Conservation (phyloP, 202 grass and related monocot genomes). For the Zizania palustris region DNA sequence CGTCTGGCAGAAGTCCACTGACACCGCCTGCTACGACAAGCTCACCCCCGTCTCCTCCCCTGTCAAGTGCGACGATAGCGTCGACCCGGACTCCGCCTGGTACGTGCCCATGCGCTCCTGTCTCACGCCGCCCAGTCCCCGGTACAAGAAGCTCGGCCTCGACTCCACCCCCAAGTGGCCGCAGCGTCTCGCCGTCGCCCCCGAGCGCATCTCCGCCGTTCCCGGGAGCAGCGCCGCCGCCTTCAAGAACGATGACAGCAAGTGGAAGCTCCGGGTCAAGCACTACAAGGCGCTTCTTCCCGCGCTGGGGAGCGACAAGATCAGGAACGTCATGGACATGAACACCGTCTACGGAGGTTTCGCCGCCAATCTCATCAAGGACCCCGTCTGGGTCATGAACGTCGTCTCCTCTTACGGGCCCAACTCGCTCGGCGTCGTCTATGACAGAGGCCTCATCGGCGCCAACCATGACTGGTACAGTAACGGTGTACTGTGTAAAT, state of each 20-base stretch:
- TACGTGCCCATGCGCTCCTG: conserved; percentile 87
- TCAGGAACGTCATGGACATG: conserved; percentile 95
- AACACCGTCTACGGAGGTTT: conserved; percentile 82
- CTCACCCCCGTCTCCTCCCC: conserved; percentile 65
- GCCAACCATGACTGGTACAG: conserved; percentile 84
- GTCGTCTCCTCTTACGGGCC: conserved; percentile 84
- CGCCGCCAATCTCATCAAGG: conserved; percentile 64
- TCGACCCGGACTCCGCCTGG: conserved; percentile 83
- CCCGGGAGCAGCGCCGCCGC: conserved; percentile 61
- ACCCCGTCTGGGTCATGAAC: conserved; percentile 97
- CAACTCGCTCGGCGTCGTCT: conserved; percentile 85
- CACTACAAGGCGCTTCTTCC: conserved; percentile 77
- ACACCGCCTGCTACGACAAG: conserved; percentile 74
- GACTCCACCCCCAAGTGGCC: conserved; percentile 77
- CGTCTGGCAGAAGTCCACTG: conserved; percentile 78
- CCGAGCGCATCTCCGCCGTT: conserved; percentile 65
- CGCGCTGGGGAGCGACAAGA: conserved; percentile 69
- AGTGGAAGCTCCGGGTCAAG: conserved; percentile 72
- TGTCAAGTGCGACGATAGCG: conserved; percentile 87
- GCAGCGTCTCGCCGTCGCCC: conserved; percentile 59
- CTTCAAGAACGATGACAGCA: conserved; percentile 82
- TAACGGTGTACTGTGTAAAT: no score
- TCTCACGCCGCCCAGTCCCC: conserved; percentile 59
- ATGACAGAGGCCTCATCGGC: conserved; percentile 91
- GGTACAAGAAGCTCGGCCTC: conserved; percentile 57